Evolutionary conservation across 768 basidiomycete genomes (phyloP), one percentile per base, ranked within the genome.

Genomic region (Lentinula boryana): DNA sequence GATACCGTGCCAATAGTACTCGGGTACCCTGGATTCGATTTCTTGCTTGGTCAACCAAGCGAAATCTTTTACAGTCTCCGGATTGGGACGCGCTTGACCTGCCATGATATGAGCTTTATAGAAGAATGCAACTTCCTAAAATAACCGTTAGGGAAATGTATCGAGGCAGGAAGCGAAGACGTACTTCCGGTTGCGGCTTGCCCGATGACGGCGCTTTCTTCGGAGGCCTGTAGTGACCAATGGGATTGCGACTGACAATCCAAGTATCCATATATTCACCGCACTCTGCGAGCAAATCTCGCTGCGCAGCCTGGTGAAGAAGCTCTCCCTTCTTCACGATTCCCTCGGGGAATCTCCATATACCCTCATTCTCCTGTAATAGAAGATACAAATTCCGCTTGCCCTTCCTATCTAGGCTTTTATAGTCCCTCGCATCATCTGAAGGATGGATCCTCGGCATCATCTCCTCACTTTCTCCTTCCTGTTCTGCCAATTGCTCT

Each of bases 41-140:
- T 99, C 96, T 70, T 93, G 81, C 74, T 94, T 93, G 54, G 93
- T 96, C 62, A 98, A 77, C 95, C 95, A 98, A 6, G 93, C 95
- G 75, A 91, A 95, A 67, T 91, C 91, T 54, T 78, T 75, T 62
- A 89, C 76, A 21, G 74, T 70, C 63, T 79, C 72, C n/a, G 77
- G 69, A 35, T 82, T 71, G 16, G 88, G 85, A 18, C 76, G 78
- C 35, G 87, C 88, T 71, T 95, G 91, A 16, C 96, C 96, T 2
- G 92, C 87, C 68, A 98, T 80, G 57, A 98, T 91, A 69, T 97
- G 95, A 18, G 85, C 92, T 71, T 97, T 97, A 78, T 91, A 91
- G 78, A 97, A 92, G 77, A 98, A 99, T 18, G 90, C 77, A 44
- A 82, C 76, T 57, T 77, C 80, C 95, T 97, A 67, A 0, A 43